Base-by-base conservation (phyloP, 1,284 basidiomycete species). In the Fistulina hepatica region DNA sequence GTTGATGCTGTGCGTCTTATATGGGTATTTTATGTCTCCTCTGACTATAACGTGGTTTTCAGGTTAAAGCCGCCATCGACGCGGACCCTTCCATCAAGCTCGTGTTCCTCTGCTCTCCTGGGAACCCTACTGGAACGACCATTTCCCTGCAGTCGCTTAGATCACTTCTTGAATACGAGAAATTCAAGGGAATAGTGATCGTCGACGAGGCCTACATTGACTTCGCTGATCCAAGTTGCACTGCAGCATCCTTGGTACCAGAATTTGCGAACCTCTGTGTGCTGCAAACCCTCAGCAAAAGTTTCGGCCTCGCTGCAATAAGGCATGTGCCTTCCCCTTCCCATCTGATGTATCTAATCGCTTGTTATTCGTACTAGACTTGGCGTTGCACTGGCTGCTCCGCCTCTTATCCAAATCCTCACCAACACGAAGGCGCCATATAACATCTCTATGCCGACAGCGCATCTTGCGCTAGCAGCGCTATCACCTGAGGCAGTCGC, bases 201-300 rank as follows among this genome's bases (percentile, higher is more conserved):
- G 82, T 98, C 3, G 95, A 99, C 53, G 95, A 98, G 59, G 95
- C 95, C 0, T 98, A 98, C 61, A 88, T 98, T 52, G 95, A 98
- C 58, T 99, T 98, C 54, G 73, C 84, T 0, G 67, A 65, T 0
- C 55, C 67, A 22, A 69, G 69, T 7, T 61, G 69, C 26, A 85
- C 78, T 35, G 86, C 91, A 42, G 76, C 60, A 53, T 73, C 49
- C 6, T 64, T 98, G 16, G 67, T 95, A 35, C 67, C 77, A 41
- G 74, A 89, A 38, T 97, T 89, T 55, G 76, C 76, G 11, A 99
- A 99, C 54, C 49, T 98, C 5, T 82, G 88, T 50, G 92, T 98
- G 10, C 76, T 90, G 64, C 95, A 99, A 55, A 98, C 94, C 1
- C 64, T 97, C 21, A 94, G 89, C 60, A 99, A 98, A 58, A 83